A percentile compares a stretch with the other conserved stretches of the same genome.
Evolutionary conservation across 1,139 yeast species (phyloP).

Genomic region (Arxiozyma heterogenica): DNA sequence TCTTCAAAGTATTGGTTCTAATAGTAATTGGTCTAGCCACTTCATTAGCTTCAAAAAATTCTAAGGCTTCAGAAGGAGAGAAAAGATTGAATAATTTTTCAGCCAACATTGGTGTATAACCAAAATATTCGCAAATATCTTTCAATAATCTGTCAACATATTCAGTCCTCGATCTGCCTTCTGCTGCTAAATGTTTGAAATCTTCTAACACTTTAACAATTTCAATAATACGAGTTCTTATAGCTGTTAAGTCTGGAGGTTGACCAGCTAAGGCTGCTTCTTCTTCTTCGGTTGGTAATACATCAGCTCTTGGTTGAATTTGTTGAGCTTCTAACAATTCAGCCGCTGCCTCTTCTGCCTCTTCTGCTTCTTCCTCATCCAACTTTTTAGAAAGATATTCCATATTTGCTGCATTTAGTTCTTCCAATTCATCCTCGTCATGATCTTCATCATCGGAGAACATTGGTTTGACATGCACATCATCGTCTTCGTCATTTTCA

Average conservation of each 20-base stretch:
- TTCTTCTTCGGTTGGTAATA: constrained; percentile 55
- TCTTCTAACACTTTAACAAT: constrained; percentile 92
- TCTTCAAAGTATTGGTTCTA: constrained; percentile 88
- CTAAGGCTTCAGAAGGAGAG: constrained; percentile 93
- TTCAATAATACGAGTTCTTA: constrained; percentile 91
- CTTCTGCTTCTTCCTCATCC: constrained; percentile 63
- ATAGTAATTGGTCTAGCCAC: constrained; percentile 93
- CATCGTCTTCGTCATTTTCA: constrained; percentile 39
- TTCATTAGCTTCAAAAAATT: constrained; percentile 97
- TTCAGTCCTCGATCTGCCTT: constrained; percentile 76
- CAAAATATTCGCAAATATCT: constrained; percentile 90
- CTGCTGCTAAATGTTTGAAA: constrained; percentile 75
- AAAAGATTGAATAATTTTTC: constrained; percentile 85
- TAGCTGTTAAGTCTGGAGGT: constrained; percentile 68
- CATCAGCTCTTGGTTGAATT: constrained; percentile 59
- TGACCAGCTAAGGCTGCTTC: constrained; percentile 42
- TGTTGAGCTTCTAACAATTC: constrained; percentile 55
- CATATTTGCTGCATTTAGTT: constrained; percentile 79
- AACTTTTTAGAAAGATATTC: constrained; percentile 63
- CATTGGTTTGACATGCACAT: constrained; percentile 60
- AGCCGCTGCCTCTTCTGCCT: constrained; percentile 70
- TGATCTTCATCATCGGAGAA: constrained; percentile 68
- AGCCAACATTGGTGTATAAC: constrained; percentile 91
- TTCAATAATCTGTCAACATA: constrained; percentile 65
- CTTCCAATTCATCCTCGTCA: constrained; percentile 73